Base-by-base conservation (phyloP, 2,329 filamentous ascomycete genomes). In the Diaporthe batatas region DNA sequence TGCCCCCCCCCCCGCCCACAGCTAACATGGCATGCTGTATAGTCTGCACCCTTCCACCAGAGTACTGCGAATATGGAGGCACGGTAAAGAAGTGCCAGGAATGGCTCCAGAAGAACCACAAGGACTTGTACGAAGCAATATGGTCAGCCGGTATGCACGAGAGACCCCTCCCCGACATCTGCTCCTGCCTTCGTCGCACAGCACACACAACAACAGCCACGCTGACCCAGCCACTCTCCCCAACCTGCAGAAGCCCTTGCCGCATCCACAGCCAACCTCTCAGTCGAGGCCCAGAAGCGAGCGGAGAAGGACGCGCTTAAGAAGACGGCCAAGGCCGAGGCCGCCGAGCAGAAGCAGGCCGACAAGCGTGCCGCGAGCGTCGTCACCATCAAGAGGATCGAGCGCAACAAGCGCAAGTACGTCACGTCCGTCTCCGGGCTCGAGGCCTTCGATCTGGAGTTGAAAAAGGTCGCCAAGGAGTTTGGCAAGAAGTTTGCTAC, bases 401-500 rank as follows among this genome's bases (percentile, higher is more conserved):
- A 98, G 87, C 91, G 96, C 75, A 98, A 98, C 84, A 99, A 99
- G 89, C 91, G 96, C 80, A 99, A 99, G 86, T 97, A 92, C 81
- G 95, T 99, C 70, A 99, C 96, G 0, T 92, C 95, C 21, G 91
- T 99, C n/a, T 91, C 91, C 8, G 96, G 96, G 0, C 87, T 99
- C 25, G 96, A 99, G 82, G 91, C 92, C 0, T 97, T 98, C 79
- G 94, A 94, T 0, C 83, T 98, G 54, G 96, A 98, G 72, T 88
- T 98, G 79, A 99, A 99, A 84, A 98, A 98, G 86, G 89, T 86
- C 10, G 92, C 95, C 73, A 98, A 98, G 87, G 96, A 98, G 80
- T 92, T 98, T 77, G 96, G 96, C 75, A 99, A 98, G 90, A 98
- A 98, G 85, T 98, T 99, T 80, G 96, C 96, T 39, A 98, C 96